phyloP scores from a whole-genome alignment of 805 yeast species.

The Yarrowia sp. region DNA sequence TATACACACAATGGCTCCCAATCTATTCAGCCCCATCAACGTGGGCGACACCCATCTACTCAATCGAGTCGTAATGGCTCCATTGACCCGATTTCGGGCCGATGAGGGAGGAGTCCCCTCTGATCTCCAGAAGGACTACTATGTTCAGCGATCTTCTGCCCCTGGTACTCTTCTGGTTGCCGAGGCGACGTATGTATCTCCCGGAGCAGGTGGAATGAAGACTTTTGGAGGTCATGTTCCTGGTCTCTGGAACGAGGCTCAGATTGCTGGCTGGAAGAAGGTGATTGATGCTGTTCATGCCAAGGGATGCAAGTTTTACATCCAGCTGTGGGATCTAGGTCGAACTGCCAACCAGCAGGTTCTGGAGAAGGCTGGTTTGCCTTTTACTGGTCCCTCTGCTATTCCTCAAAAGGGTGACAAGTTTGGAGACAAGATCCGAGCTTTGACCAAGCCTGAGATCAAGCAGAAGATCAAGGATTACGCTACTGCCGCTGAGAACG shows the following conservation, averaged over 20 bases:
- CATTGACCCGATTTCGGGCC: constrained; percentile 59
- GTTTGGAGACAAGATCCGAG: constrained; percentile 30
- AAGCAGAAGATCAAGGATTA: constrained; percentile 54
- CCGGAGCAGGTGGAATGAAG: constrained; percentile 51
- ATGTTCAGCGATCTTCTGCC: constrained; percentile 60
- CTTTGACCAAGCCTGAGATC: constrained; percentile 55
- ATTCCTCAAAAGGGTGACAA: constrained; percentile 45
- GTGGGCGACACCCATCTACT: constrained; percentile 45
- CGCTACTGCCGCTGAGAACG: constrained; percentile 60
- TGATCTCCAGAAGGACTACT: constrained; percentile 60
- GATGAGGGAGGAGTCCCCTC: constrained; percentile 52
- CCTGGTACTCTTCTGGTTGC: constrained; percentile 63
- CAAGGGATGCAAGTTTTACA: constrained; percentile 50
- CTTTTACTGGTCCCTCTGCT: constrained; percentile 30
- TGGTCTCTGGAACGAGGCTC: constrained; percentile 73
- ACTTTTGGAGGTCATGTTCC: constrained; percentile 44
- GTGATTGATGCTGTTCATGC: constrained; percentile 56
- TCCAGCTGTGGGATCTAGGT: constrained; percentile 58
- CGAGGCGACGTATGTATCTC: constrained; percentile 64
- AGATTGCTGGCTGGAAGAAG: constrained; percentile 79
- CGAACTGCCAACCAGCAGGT: constrained; percentile 46
- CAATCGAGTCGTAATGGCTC: constrained; percentile 59
- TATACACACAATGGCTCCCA: constrained; percentile 12
- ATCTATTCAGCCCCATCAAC: constrained; percentile 45
- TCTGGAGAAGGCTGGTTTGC: constrained; percentile 16